Conservation (phyloP, 495 filamentous ascomycete genomes). For the Lepidopterella palustris region DNA sequence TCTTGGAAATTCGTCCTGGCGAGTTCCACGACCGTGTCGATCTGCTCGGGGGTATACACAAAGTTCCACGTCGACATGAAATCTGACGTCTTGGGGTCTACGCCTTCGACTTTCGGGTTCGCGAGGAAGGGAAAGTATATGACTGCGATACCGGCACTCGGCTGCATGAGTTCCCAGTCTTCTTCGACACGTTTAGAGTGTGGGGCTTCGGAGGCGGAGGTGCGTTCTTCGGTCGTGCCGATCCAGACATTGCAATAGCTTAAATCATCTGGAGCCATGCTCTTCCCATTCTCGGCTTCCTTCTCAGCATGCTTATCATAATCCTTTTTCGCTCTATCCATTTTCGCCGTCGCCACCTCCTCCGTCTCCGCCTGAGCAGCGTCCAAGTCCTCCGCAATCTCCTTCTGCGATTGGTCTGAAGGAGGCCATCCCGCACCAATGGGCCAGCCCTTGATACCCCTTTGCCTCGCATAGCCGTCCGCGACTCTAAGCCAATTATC, state of each 20-base stretch:
- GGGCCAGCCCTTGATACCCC: slow-evolving; percentile 89
- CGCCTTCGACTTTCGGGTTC: slow-evolving; percentile 68
- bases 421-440: slow-evolving; percentile 86
- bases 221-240: slow-evolving; percentile 67
- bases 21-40: slow-evolving; percentile 73
- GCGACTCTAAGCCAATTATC: slow-evolving; percentile 91
- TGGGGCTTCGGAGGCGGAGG: slow-evolving; percentile 54
- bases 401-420: slow-evolving; percentile 43
- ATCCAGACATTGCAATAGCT: slow-evolving; percentile 95
- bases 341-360: slow-evolving; percentile 54
- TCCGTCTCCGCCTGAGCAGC: slow-evolving; percentile 56
- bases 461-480: slow-evolving; percentile 84
- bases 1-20: slow-evolving; percentile 82
- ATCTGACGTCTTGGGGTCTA: slow-evolving; percentile 71
- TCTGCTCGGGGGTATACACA: slow-evolving; percentile 78
- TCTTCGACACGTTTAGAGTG: slow-evolving; percentile 57
- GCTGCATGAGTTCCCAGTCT: slow-evolving; percentile 66
- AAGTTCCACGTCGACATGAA: slow-evolving; percentile 98
- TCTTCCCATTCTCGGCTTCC: slow-evolving; percentile 17
- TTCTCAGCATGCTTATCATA: slow-evolving; percentile 27
- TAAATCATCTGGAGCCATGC: slow-evolving; percentile 45
- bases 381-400: slow-evolving; percentile 58
- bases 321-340: slow-evolving; percentile 55
- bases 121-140: slow-evolving; percentile 86
- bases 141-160: slow-evolving; percentile 79